Percentiles rank a stretch among this genome's conserved stretches.
Evolutionary conservation across 257 asterid species (phyloP).

Genomic region (Penstemon eatonii): DNA sequence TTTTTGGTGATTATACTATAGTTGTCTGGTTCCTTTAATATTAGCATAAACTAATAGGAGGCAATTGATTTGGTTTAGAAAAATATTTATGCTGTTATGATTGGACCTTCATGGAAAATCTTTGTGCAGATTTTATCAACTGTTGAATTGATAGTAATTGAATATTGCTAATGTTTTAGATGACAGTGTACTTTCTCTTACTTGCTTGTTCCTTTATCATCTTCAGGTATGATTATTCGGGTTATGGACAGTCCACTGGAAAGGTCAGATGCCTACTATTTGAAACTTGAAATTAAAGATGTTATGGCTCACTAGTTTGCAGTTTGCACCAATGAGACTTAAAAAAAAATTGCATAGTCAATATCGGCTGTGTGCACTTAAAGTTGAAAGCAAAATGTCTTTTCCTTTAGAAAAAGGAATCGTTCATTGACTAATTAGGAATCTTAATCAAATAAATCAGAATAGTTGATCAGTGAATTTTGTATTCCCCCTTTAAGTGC

Average conservation of each 20-base stretch:
- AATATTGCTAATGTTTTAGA: constrained; percentile 11
- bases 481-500: constrained; percentile 16
- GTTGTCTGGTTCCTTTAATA: background rate
- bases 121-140: background rate
- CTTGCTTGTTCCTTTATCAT: constrained; percentile 23
- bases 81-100: background rate
- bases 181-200: constrained; percentile 22
- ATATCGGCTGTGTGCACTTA: background rate
- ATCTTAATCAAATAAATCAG: constrained; percentile 11
- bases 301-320: constrained; percentile 8
- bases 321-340: background rate
- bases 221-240: constrained; percentile 95
- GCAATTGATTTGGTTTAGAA: background rate
- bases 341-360: background rate
- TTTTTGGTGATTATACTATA: constrained; percentile 3
- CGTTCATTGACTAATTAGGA: constrained; percentile 7
- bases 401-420: background rate
- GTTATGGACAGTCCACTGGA: constrained; percentile 95
- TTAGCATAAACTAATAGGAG: constrained; percentile 9
- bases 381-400: background rate
- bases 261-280: constrained; percentile 65
- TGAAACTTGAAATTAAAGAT: constrained; percentile 16
- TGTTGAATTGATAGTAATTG: constrained; percentile 4
- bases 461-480: background rate
- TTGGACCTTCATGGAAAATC: background rate